Evolutionary conservation across 1,139 yeast genomes (phyloP).

Genomic region (Hanseniaspora gamundiae): DNA sequence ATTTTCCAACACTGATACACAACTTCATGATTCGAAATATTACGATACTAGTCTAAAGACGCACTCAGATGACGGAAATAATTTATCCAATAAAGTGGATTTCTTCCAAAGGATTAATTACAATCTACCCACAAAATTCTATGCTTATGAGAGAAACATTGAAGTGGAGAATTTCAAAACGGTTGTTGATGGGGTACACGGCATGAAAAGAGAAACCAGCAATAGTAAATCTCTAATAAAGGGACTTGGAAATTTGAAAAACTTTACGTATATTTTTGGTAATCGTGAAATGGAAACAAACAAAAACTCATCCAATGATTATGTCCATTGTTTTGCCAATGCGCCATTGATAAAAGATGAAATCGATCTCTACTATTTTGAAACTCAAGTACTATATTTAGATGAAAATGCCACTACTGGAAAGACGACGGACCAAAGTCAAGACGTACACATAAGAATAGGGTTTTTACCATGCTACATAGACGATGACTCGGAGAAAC

Average conservation of each 20-base stretch:
- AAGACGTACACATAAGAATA: not conserved
- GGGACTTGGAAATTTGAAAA: not conserved
- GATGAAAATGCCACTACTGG: not conserved
- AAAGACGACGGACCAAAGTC: not conserved
- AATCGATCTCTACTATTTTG: not conserved
- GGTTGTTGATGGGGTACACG: not conserved
- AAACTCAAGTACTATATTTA: not conserved
- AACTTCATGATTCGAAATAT: too few species aligned
- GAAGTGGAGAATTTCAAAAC: not conserved
- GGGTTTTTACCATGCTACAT: not conserved
- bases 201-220: too few species aligned
- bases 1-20: too few species aligned
- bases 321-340: not conserved
- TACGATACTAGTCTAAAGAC: too few species aligned
- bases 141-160: not conserved
- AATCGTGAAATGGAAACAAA: not conserved
- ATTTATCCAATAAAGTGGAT: not conserved
- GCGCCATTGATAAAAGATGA: not conserved
- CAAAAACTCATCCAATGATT: too few species aligned
- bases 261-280: not conserved
- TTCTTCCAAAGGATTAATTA: not conserved
- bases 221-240: too few species aligned
- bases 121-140: not conserved
- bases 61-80: too few species aligned
- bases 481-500: not conserved